Conservation (phyloP, 495 filamentous ascomycete genomes). For the Daldinia childiae region DNA sequence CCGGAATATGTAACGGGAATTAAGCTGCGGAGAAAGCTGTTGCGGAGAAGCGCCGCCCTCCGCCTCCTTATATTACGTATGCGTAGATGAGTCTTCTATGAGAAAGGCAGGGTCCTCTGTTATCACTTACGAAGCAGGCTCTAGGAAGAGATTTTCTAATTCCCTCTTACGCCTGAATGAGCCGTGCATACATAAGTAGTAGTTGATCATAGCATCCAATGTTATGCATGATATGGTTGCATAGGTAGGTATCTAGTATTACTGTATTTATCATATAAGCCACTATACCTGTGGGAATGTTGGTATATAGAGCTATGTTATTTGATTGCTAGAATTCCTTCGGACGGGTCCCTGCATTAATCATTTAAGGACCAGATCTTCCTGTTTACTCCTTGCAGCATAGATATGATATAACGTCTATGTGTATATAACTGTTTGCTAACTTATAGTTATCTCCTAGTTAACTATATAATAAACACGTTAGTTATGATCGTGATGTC, state of each 20-base stretch:
- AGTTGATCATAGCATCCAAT: constrained; percentile 11
- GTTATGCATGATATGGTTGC: not conserved
- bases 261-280: constrained; percentile 26
- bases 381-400: constrained; percentile 13
- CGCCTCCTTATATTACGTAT: constrained; percentile 1
- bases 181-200: constrained; percentile 13
- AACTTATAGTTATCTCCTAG: not conserved
- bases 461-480: not conserved
- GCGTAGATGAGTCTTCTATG: not conserved
- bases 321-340: constrained; percentile 17
- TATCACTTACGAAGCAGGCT: not conserved
- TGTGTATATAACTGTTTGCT: constrained; percentile 22
- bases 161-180: not conserved
- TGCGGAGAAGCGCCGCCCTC: constrained; percentile 32
- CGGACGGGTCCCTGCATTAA: constrained; percentile 12
- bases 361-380: not conserved
- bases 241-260: not conserved
- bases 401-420: not conserved
- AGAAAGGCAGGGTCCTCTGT: not conserved
- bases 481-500: constrained; percentile 3
- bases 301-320: not conserved
- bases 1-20: constrained; percentile 30
- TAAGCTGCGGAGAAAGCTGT: constrained; percentile 33
- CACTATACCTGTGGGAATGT: constrained; percentile 1
- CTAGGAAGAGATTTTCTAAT: not conserved